A percentile compares a stretch with the other conserved stretches of the same genome.
These are phyloP conservation scores for Meredithiella fracta DNA, from an alignment of 2,329 filamentous ascomycete genomes.

Conservation along the genomic window DNA sequence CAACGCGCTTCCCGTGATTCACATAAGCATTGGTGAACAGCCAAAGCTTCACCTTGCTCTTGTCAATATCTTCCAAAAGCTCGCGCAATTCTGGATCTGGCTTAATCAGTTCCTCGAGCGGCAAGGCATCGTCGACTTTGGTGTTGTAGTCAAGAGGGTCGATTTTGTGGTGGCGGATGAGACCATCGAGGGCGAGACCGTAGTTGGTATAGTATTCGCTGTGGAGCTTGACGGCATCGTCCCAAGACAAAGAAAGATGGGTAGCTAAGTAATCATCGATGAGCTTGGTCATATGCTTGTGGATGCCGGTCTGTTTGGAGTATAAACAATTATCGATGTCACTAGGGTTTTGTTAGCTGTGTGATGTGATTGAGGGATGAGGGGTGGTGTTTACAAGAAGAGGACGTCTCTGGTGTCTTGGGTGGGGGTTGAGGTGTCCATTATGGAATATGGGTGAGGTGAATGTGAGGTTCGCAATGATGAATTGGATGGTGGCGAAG, in stretches of 20 bases:
- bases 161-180: slow-evolving; percentile 87
- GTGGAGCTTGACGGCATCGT: slow-evolving; percentile 77
- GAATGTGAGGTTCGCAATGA: neutral
- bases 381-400: slow-evolving; percentile 2
- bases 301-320: slow-evolving; percentile 68
- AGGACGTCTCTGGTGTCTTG: neutral
- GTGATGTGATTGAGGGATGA: neutral
- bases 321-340: slow-evolving; percentile 99
- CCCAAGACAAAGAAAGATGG: slow-evolving; percentile 55
- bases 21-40: slow-evolving; percentile 93
- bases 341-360: slow-evolving; percentile 30
- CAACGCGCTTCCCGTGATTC: slow-evolving; percentile 69
- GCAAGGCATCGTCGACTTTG: slow-evolving; percentile 87
- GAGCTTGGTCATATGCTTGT: slow-evolving; percentile 72
- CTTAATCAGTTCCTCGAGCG: slow-evolving; percentile 68
- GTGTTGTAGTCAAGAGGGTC: slow-evolving; percentile 87
- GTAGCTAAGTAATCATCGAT: slow-evolving; percentile 50
- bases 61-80: slow-evolving; percentile 70
- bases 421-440: neutral
- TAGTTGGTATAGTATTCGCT: slow-evolving; percentile 90
- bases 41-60: slow-evolving; percentile 71
- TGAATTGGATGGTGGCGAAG: neutral
- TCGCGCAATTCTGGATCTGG: slow-evolving; percentile 58
- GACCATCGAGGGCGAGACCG: slow-evolving; percentile 88
- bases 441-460: neutral